Percentiles rank a stretch among this genome's conserved stretches.
phyloP scores from a whole-genome alignment of 306 rosid species.

The Albizia julibrissin region DNA sequence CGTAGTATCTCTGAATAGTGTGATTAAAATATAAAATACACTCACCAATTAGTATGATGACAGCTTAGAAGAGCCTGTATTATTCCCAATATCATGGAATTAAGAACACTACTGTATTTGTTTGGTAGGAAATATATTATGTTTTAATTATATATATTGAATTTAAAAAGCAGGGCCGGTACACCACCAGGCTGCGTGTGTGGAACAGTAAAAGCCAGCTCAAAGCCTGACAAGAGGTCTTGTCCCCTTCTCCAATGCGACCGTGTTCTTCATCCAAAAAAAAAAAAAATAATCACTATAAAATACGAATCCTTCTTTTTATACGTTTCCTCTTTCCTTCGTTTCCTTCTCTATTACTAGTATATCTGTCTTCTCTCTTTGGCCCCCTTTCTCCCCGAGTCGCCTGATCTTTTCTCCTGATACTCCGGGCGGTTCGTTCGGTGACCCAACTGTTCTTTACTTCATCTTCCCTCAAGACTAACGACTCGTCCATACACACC shows the following conservation, averaged over 20 bases:
- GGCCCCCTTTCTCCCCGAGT: not conserved
- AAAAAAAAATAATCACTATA: not conserved
- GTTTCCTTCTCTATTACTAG: conserved; percentile 39
- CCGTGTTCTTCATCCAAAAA: not conserved
- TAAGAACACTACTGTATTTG: not conserved
- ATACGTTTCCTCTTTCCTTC: not conserved
- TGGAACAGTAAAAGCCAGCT: conserved; percentile 9
- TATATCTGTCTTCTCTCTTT: conserved; percentile 40
- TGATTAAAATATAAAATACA: not conserved
- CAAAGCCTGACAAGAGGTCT: conserved; percentile 5
- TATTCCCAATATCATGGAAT: not conserved
- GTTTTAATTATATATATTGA: not conserved
- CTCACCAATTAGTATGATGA: not conserved
- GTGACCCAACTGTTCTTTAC: conserved; percentile 14
- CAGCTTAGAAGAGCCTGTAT: not conserved
- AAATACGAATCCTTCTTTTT: conserved; percentile 25
- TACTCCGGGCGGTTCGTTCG: conserved; percentile 34
- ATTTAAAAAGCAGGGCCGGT: not conserved
- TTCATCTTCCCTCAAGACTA: not conserved
- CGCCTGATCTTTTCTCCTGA: not conserved
- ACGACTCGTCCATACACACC: not conserved
- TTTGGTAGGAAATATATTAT: not conserved
- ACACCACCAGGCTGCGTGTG: not conserved
- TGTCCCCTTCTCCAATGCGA: conserved; percentile 4
- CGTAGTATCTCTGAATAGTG: not conserved